phyloP scores from a whole-genome alignment of 805 yeast species.

The Kluyveromyces lactis region DNA sequence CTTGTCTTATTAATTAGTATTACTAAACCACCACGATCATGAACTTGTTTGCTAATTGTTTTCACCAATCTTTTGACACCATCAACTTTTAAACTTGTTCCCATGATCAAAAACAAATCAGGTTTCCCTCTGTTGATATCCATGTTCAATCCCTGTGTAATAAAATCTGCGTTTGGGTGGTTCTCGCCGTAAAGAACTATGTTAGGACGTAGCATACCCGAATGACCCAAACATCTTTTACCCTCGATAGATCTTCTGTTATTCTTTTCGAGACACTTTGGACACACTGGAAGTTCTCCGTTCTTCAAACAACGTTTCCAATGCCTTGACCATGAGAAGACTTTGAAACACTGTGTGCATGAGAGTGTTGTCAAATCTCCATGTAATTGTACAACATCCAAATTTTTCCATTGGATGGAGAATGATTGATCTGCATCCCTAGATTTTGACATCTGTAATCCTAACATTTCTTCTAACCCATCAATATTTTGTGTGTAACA shows the following conservation, averaged over 20 bases:
- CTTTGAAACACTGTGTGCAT: conserved; percentile 63
- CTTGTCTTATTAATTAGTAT: conserved; percentile 67
- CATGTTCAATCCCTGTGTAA: conserved; percentile 57
- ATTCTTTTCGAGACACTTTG: conserved; percentile 50
- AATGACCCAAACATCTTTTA: conserved; percentile 59
- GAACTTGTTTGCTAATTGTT: conserved; percentile 58
- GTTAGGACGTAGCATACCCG: conserved; percentile 79
- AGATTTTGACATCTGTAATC: conserved; percentile 48
- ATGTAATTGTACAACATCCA: conserved; percentile 82
- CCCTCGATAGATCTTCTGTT: conserved; percentile 55
- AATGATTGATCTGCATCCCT: conserved; percentile 24
- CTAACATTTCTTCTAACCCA: conserved; percentile 64
- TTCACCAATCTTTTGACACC: conserved; percentile 79
- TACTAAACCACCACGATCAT: conserved; percentile 72
- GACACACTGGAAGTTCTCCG: conserved; percentile 75
- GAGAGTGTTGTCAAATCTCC: conserved; percentile 74
- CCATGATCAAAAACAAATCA: conserved; percentile 77
- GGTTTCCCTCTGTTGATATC: conserved; percentile 59
- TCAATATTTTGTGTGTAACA: conserved; percentile 96
- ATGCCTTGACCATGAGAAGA: conserved; percentile 53
- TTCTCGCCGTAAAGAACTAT: conserved; percentile 91
- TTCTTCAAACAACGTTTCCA: conserved; percentile 38
- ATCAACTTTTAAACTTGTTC: conserved; percentile 85
- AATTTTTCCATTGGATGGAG: conserved; percentile 43
- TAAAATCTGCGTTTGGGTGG: conserved; percentile 78